Evolutionary conservation across 2,329 filamentous ascomycete species (phyloP).

Genomic region (Metarhizium sp.): DNA sequence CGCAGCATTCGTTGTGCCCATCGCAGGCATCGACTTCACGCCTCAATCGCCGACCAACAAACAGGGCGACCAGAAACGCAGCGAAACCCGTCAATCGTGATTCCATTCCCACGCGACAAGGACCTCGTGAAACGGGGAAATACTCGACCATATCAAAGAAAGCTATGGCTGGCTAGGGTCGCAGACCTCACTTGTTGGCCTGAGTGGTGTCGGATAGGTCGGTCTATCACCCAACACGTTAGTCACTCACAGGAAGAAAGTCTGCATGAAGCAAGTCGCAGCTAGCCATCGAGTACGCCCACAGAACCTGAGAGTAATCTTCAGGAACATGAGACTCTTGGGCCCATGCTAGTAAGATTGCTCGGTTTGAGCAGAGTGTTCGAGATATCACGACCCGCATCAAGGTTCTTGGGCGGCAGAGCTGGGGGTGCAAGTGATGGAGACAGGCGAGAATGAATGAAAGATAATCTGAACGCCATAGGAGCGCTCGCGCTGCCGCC

Average conservation of each 20-base stretch:
- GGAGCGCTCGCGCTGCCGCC: too few relatives aligned
- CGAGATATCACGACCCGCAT: conserved; percentile 22
- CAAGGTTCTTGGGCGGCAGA: conserved; percentile 18
- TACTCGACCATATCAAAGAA: conserved; percentile 15
- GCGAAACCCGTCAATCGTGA: conserved; percentile 11
- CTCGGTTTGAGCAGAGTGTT: conserved; percentile 24
- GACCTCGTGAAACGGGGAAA: conserved; percentile 16
- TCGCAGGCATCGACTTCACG: conserved; percentile 7
- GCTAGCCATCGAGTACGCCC: conserved; percentile 25
- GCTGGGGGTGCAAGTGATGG: neutral
- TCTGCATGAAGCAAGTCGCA: conserved; percentile 15
- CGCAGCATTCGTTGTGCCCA: conserved; percentile 20
- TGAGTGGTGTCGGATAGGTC: conserved; percentile 10
- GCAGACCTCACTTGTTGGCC: conserved; percentile 7
- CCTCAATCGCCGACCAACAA: neutral
- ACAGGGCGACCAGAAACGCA: conserved; percentile 11
- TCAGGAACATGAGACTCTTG: conserved; percentile 25
- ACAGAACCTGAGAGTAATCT: conserved; percentile 16
- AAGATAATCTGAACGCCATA: too few relatives aligned
- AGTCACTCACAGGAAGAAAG: neutral
- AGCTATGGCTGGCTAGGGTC: conserved; percentile 14
- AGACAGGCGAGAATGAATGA: neutral
- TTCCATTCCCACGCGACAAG: conserved; percentile 18
- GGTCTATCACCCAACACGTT: neutral
- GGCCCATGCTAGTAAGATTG: conserved; percentile 23